Percentiles rank a stretch among this genome's conserved stretches.
These are phyloP conservation scores for Zoysia matrella DNA, from an alignment of 202 grass and related monocot species.

Conservation along the genomic window DNA sequence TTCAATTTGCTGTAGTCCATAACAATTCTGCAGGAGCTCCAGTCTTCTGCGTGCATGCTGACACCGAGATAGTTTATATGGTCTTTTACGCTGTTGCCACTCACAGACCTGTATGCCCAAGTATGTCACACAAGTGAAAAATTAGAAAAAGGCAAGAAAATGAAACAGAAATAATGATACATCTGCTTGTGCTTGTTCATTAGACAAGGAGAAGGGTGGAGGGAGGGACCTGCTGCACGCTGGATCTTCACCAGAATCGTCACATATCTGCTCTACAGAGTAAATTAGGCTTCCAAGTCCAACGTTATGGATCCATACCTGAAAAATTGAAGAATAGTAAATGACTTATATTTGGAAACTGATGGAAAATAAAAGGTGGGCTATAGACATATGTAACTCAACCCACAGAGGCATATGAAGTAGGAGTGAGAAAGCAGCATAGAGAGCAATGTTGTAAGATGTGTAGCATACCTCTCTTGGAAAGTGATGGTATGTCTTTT, in stretches of 20 bases:
- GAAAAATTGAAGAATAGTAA: neutral
- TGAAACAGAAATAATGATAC: neutral
- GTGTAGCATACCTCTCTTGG: conserved; percentile 71
- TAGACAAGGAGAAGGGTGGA: too few species aligned
- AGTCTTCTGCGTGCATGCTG: conserved; percentile 72
- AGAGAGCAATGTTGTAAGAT: neutral
- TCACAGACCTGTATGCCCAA: conserved; percentile 63
- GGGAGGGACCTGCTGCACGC: conserved; percentile 70
- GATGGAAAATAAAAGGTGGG: neutral
- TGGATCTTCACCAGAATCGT: conserved; percentile 90
- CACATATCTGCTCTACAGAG: conserved; percentile 73
- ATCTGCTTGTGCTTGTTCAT: conserved; percentile 1
- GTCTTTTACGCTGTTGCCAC: conserved; percentile 68
- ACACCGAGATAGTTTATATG: conserved; percentile 81
- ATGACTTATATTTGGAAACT: neutral
- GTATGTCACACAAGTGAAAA: conserved; percentile 2
- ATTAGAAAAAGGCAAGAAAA: neutral
- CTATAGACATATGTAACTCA: conserved; percentile 2
- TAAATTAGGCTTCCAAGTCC: conserved; percentile 77
- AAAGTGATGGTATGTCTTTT: conserved; percentile 98
- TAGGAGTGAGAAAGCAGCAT: neutral
- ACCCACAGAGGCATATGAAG: neutral
- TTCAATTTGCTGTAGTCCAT: conserved; percentile 65
- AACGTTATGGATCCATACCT: conserved; percentile 63
- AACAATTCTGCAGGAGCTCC: conserved; percentile 78